These are phyloP conservation scores for Claviceps maximensis DNA, from an alignment of 2,329 filamentous ascomycete species.

Conservation along the genomic window DNA sequence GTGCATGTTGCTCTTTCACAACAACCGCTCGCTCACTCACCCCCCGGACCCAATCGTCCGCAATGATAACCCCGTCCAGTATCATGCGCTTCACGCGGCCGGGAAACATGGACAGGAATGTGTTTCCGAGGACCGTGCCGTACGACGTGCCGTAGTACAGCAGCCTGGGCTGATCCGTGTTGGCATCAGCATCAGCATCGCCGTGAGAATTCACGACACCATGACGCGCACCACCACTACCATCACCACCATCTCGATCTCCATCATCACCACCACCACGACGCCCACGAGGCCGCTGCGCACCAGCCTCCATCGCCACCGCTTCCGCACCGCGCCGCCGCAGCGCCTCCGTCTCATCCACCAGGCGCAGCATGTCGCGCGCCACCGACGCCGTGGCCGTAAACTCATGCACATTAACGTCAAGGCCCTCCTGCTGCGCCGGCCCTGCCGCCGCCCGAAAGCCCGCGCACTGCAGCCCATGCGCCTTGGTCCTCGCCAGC, in stretches of 20 bases:
- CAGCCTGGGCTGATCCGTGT: constrained; percentile 12
- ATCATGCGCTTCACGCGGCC: constrained; percentile 22
- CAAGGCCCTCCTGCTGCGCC: background rate
- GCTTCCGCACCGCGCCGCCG: background rate
- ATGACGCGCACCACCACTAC: background rate
- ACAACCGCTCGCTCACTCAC: constrained; percentile 16
- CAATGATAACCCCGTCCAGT: constrained; percentile 19
- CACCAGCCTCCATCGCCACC: background rate
- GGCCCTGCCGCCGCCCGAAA: background rate
- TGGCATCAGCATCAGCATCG: background rate
- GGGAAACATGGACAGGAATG: constrained; percentile 14
- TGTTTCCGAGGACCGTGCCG: constrained; percentile 12
- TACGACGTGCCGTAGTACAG: constrained; percentile 36
- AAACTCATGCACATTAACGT: constrained; percentile 13
- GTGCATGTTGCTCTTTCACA: too few species aligned
- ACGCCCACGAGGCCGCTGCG: background rate
- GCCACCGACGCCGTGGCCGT: constrained; percentile 8
- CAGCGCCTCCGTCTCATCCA: constrained; percentile 6
- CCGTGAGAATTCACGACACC: background rate
- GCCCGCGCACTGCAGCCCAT: constrained; percentile 15
- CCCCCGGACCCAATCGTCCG: constrained; percentile 17
- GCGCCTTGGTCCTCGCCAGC: constrained; percentile 9
- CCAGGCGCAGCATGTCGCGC: constrained; percentile 3
- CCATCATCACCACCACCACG: background rate
- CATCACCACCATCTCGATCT: background rate